Base-by-base conservation (phyloP, 495 filamentous ascomycete species). In the Tuber calosporum region DNA sequence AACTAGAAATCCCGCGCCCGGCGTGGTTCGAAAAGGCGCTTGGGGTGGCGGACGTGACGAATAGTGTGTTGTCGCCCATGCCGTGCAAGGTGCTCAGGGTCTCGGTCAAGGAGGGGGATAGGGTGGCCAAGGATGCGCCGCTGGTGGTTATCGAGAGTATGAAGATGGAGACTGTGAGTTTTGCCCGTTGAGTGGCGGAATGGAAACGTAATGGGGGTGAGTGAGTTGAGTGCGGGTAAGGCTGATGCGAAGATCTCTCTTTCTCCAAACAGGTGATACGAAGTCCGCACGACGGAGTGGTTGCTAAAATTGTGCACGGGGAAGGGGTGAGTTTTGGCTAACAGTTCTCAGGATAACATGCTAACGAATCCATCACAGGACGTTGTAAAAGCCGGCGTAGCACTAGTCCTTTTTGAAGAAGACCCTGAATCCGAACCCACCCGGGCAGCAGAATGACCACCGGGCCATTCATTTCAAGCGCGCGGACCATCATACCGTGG, bases 101-200 rank as follows among this genome's bases (percentile, higher is more conserved):
- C 41, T 90, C 94, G 81, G 92, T 94, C 1, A 77, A 87, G 71
- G 92, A 90, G 72, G 96, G 95, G 0, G 89, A 94, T 75, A 83
- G 80, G 69, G 94, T 98, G 53, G 87, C 89, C 81, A 96, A 93
- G 83, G 94, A 93, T 69, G 89, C 96, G 78, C 88, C 92, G 30
- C 84, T 99, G 75, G 93, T 98, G 62, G 94, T 99, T 1, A 96
- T 99, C 80, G 95, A 99, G 84, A 97, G 94, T 72, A 99, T 99
- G 95, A 99, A 99, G 87, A 99, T 99, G 95, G 95, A 99, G 84
- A 99, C 93, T 42, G 93, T 80, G 69, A 70, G 76, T 48, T 58
- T 58, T n/a, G 69, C 41, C 15, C 38, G 38, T 22, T 26, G 26
- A 15, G 22, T n/a, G 2, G 34, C 15, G 26, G 11, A 11, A 43